Evolutionary conservation across 2,329 filamentous ascomycete species (phyloP), one percentile per base, ranked within the genome.

Genomic region (Cytospora piceae): DNA sequence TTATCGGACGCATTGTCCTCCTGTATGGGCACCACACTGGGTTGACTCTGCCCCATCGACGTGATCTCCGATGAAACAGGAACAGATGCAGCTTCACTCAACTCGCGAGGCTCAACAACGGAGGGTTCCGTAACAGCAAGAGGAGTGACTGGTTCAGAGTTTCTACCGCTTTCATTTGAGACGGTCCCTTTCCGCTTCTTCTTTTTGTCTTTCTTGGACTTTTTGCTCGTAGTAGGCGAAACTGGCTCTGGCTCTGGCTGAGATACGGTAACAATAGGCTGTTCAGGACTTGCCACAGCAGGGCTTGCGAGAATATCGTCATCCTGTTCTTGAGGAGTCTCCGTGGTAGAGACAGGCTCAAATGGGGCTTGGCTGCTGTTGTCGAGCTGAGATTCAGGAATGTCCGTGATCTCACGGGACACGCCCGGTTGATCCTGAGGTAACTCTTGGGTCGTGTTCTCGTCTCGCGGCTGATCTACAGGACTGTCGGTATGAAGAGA

Each of bases 171-270:
- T 9, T 56, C 61, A 9, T 60, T 62, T 37, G 64, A 67, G 17
- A 63, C 17, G 7, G 56, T 53, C 53, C 37, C 59, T 46, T 61
- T 65, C 53, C 66, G 64, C 58, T 62, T 68, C 58, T 68, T 68
- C 52, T 70, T 70, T 67, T 72, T 73, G 65, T 71, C 69, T 49
- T 77, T 77, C 69, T 78, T 77, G 52, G 74, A 73, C 67, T 77
- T 79, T 68, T 75, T 77, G 39, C 65, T 69, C 6, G 65, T 64
- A 58, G 66, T 46, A 56, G 71, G 67, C 65, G 68, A 69, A 58
- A 61, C 62, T 58, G 57, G 37, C 61, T 70, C 68, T 2, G 59
- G 49, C 27, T 73, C 66, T 72, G 73, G 46, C 15, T 46, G 55
- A 20, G 29, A 20, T 37, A 61, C 61, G 12, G 52, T 58, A 15